phyloP scores from a whole-genome alignment of 1,284 basidiomycete species.

The Schizophyllum amplum region DNA sequence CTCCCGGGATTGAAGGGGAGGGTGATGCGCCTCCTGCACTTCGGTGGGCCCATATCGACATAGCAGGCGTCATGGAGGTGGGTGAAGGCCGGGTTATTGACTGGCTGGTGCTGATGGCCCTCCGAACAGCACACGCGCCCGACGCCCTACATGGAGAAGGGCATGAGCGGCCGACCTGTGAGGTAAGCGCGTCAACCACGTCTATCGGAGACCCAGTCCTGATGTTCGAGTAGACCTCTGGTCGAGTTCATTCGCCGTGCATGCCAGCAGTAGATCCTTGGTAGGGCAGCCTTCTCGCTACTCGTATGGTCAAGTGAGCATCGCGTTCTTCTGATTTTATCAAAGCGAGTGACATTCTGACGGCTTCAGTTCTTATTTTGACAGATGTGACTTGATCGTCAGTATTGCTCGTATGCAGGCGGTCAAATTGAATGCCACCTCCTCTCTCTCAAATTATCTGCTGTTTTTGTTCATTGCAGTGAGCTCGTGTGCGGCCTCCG shows the following conservation, averaged over 20 bases:
- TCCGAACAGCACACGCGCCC: conserved; percentile 46
- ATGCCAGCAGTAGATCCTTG: background rate
- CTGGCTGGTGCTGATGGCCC: too few relatives aligned
- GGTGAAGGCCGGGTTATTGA: too few relatives aligned
- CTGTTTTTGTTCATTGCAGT: too few relatives aligned
- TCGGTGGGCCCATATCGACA: conserved; percentile 81
- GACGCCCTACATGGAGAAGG: conserved; percentile 61
- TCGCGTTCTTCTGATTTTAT: background rate
- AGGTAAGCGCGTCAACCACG: conserved; percentile 33
- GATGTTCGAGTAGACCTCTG: background rate
- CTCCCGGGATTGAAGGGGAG: conserved; percentile 58
- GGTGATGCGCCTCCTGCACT: conserved; percentile 40
- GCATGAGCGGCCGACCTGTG: conserved; percentile 78
- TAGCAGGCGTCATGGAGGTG: conserved; percentile 77
- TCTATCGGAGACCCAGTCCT: background rate
- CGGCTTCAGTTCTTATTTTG: too few relatives aligned
- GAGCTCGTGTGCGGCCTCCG: too few relatives aligned
- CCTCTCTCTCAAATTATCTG: too few relatives aligned
- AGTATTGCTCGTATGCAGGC: too few relatives aligned
- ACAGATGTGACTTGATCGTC: too few relatives aligned
- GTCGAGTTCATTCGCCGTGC: conserved; percentile 1
- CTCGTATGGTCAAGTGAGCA: background rate
- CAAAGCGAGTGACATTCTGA: too few relatives aligned
- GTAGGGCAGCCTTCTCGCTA: too few relatives aligned
- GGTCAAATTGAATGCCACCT: conserved; percentile 9